Evolutionary conservation across 148 eudicot species (phyloP), one percentile per base, ranked within the genome.

Genomic region (Spergularia bocconei): DNA sequence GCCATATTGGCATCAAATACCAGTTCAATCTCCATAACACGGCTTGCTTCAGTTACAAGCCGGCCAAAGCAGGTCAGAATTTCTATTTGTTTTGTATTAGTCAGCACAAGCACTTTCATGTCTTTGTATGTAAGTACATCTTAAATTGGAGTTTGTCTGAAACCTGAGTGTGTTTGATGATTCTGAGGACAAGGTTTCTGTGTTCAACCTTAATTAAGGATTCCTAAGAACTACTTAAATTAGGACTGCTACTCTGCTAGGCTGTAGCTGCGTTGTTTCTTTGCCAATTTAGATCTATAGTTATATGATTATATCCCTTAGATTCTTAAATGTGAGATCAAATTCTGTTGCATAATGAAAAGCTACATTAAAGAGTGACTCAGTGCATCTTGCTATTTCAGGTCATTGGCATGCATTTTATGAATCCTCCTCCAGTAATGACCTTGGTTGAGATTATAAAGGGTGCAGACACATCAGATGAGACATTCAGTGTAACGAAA

Each of bases 391-490:
- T 23, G 57, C 36, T 63, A 70, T 67, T 78, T 69, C 84, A 93
- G 98, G 97, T 93, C 71, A 91, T 93, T 78, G 98, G 98, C 56
- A 93, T 93, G 98, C 98, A 93, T 82, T 93, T 93, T 71, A 89
- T 91, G 98, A 93, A 91, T 70, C 98, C 97, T 81, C 98, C 98
- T 65, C 92, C 98, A 50, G 78, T 93, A 52, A 93, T 93, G 98
- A 87, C 88, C 65, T 85, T 93, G 79, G 88, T 93, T 73, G 98
- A 93, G 87, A 89, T 93, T 72, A 72, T 93, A 65, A 84, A 89
- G 82, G 98, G 98, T 20, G 97, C 91, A 25, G 89, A 88, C 75
- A 93, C 97, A 56, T 93, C 98, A 63, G 88, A 89, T 63, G 86
- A 83, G 54, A 88, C 98, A 50, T 93, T 81, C 66, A 63, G 55